These are phyloP conservation scores for Alternaria longipes DNA, from an alignment of 2,329 filamentous ascomycete genomes.

Conservation along the genomic window DNA sequence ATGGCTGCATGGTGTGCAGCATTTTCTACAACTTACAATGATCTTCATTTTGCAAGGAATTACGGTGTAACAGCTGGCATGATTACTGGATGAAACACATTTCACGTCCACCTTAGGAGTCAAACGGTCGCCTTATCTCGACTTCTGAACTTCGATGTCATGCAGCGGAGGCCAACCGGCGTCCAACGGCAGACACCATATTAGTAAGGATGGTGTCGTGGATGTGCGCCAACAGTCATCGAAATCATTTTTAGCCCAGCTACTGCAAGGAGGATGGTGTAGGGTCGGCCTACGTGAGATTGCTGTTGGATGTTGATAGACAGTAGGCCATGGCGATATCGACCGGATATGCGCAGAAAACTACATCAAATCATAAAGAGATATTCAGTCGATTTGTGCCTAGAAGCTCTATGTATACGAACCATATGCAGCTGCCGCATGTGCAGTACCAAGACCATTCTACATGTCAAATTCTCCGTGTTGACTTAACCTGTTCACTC, in stretches of 20 bases:
- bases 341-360: not conserved
- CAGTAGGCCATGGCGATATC: not conserved
- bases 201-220: slow-evolving; percentile 9
- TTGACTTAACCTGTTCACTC: not conserved
- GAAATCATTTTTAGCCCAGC: not conserved
- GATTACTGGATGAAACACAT: not conserved
- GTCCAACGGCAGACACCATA: slow-evolving; percentile 3
- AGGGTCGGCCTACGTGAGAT: not conserved
- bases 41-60: slow-evolving; percentile 10
- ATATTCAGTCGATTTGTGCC: not conserved
- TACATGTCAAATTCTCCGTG: not conserved
- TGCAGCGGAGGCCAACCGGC: not conserved
- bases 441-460: not conserved
- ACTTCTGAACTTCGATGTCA: not conserved
- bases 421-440: not conserved
- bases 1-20: slow-evolving; percentile 2
- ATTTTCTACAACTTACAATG: slow-evolving; percentile 4
- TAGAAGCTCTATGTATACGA: not conserved
- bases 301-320: not conserved
- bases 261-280: not conserved
- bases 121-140: slow-evolving; percentile 5
- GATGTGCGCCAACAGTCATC: not conserved
- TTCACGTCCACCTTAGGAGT: not conserved
- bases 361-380: not conserved
- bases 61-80: not conserved